These are phyloP conservation scores for Zostera marina DNA, from an alignment of 116 monocot species.

Conservation along the genomic window DNA sequence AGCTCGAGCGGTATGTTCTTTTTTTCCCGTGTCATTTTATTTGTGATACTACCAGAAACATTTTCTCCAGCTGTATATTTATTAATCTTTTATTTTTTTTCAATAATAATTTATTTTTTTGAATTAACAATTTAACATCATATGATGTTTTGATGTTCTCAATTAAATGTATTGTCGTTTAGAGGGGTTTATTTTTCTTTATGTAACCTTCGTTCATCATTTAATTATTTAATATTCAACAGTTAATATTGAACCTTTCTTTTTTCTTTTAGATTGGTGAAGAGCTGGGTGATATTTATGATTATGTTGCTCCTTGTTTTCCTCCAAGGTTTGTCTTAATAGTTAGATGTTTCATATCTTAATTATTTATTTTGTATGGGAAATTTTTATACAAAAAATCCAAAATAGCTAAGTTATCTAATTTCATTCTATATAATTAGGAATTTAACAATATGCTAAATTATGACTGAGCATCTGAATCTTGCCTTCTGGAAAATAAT, in stretches of 20 bases:
- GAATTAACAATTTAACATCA: background rate
- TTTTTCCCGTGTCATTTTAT: background rate
- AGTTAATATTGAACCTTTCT: conserved; percentile 1
- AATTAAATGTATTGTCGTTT: too few relatives aligned
- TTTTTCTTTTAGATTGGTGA: conserved; percentile 50
- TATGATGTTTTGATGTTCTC: too few relatives aligned
- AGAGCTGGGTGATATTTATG: conserved; percentile 90
- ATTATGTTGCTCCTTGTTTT: conserved; percentile 98
- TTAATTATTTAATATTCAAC: background rate
- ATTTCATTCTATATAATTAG: too few relatives aligned
- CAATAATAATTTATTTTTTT: background rate
- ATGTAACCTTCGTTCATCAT: background rate
- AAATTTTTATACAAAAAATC: too few relatives aligned
- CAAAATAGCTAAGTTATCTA: too few relatives aligned
- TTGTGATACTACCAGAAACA: too few relatives aligned
- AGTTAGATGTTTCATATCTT: background rate
- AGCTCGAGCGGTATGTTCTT: conserved; percentile 53
- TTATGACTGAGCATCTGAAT: too few relatives aligned
- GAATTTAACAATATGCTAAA: too few relatives aligned
- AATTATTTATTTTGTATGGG: too few relatives aligned
- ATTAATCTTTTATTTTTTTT: background rate
- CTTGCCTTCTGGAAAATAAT: too few relatives aligned
- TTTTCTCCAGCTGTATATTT: background rate
- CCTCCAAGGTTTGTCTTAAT: conserved; percentile 74
- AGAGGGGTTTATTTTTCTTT: too few relatives aligned